Conservation (phyloP, 140 eudicot genomes). For the Anethum foeniculum region DNA sequence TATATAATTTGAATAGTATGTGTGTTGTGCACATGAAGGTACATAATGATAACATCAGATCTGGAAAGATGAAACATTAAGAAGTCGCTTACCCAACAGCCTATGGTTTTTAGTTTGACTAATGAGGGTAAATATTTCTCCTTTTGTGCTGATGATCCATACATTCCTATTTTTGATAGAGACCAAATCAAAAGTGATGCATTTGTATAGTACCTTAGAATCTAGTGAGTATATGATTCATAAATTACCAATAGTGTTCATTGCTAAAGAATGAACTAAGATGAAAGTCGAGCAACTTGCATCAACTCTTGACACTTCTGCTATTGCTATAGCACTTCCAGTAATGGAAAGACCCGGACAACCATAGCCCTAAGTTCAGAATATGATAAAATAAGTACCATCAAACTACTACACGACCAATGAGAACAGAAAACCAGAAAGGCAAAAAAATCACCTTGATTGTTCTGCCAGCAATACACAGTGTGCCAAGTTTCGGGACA, state of each 20-base stretch:
- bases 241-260: conserved; percentile 81
- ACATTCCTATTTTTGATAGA: conserved; percentile 45
- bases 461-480: conserved; percentile 86
- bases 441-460: conserved; percentile 57
- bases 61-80: background rate
- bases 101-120: conserved; percentile 63
- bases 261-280: conserved; percentile 88
- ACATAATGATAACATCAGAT: background rate
- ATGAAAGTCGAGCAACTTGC: conserved; percentile 94
- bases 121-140: conserved; percentile 84
- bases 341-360: conserved; percentile 91
- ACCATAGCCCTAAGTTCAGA: conserved; percentile 67
- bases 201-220: background rate
- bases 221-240: conserved; percentile 3
- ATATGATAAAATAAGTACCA: conserved; percentile 4
- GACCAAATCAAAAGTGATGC: conserved; percentile 13
- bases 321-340: conserved; percentile 73
- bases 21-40: background rate
- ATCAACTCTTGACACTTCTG: conserved; percentile 93
- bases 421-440: background rate
- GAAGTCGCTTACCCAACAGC: conserved; percentile 71
- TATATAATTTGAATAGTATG: background rate
- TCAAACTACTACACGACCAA: background rate
- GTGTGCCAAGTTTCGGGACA: conserved; percentile 75
- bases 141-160: conserved; percentile 91